Conservation (phyloP, 1,284 basidiomycete genomes). For the Volvariella volvacea region DNA sequence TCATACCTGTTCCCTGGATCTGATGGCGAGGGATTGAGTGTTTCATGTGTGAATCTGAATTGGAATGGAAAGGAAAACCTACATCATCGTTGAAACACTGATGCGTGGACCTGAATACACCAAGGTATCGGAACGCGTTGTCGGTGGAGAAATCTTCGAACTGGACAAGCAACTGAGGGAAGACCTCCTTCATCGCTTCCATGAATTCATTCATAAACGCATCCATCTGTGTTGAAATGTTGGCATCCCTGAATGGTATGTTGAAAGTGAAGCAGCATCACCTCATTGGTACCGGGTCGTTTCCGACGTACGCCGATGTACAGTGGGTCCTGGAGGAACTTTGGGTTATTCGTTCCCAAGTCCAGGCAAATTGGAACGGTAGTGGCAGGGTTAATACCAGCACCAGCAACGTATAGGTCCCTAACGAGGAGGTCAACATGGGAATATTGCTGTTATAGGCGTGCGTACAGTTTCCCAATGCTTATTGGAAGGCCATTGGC, state of each 20-base stretch:
- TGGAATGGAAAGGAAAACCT: slow-evolving; percentile 9
- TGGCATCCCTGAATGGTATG: no score
- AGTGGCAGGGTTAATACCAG: slow-evolving; percentile 49
- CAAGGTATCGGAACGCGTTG: slow-evolving; percentile 70
- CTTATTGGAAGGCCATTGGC: slow-evolving; percentile 72
- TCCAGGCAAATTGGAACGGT: slow-evolving; percentile 69
- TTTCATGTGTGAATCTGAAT: slow-evolving; percentile 11
- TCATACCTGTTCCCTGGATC: slow-evolving; percentile 52
- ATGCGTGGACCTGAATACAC: slow-evolving; percentile 53
- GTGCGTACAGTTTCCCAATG: slow-evolving; percentile 69
- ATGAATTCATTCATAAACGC: slow-evolving; percentile 83
- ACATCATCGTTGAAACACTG: slow-evolving; percentile 82
- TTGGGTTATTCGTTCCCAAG: slow-evolving; percentile 75
- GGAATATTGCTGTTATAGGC: neutral
- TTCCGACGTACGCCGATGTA: slow-evolving; percentile 70
- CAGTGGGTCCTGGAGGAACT: slow-evolving; percentile 70
- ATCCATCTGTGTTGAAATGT: slow-evolving; percentile 39
- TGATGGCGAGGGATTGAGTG: slow-evolving; percentile 15
- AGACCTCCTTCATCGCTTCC: slow-evolving; percentile 58
- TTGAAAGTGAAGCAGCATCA: slow-evolving; percentile 12
- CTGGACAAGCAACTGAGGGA: slow-evolving; percentile 73
- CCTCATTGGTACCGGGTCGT: slow-evolving; percentile 47
- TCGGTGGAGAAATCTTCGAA: slow-evolving; percentile 81
- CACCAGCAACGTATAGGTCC: slow-evolving; percentile 72
- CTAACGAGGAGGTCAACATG: slow-evolving; percentile 17